Evolutionary conservation across 768 basidiomycete species (phyloP).

Genomic region (Chiua virens): DNA sequence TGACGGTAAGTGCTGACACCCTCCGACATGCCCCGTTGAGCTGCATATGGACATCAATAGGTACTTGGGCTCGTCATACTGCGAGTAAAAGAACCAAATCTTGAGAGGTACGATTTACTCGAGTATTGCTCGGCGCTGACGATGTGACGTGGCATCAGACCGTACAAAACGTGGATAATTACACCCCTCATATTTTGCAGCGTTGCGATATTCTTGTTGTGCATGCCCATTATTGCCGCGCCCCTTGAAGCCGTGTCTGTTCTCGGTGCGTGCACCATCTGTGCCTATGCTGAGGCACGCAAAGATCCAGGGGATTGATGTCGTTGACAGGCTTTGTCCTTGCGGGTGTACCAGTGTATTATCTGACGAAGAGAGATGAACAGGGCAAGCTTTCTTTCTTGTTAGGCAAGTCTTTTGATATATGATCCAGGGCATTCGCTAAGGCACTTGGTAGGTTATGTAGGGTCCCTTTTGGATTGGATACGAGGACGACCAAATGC

Average conservation of each 20-base stretch:
- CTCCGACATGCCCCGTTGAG: neutral
- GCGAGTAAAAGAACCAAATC: slow-evolving; percentile 84
- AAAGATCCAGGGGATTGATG: neutral
- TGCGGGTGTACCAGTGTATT: slow-evolving; percentile 81
- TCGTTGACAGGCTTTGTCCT: slow-evolving; percentile 64
- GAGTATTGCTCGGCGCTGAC: neutral
- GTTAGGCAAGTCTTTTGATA: slow-evolving; percentile 34
- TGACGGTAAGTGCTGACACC: slow-evolving; percentile 56
- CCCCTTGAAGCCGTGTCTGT: slow-evolving; percentile 87
- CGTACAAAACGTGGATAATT: slow-evolving; percentile 89
- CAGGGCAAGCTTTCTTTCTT: slow-evolving; percentile 35
- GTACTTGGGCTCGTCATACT: slow-evolving; percentile 87
- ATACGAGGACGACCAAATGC: slow-evolving; percentile 51
- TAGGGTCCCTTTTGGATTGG: slow-evolving; percentile 43
- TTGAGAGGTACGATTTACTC: slow-evolving; percentile 59
- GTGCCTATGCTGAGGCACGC: neutral
- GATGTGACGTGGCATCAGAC: slow-evolving; percentile 44
- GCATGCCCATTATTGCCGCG: slow-evolving; percentile 94
- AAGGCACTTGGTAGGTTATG: slow-evolving; percentile 34
- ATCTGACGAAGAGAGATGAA: slow-evolving; percentile 61
- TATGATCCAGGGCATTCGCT: neutral
- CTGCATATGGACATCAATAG: slow-evolving; percentile 35
- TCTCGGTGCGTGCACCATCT: slow-evolving; percentile 58
- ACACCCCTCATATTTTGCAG: slow-evolving; percentile 90
- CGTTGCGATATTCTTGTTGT: slow-evolving; percentile 61